A percentile compares a stretch with the other conserved stretches of the same genome.
phyloP scores from a whole-genome alignment of 768 basidiomycete genomes.

The Leccinum boreale region DNA sequence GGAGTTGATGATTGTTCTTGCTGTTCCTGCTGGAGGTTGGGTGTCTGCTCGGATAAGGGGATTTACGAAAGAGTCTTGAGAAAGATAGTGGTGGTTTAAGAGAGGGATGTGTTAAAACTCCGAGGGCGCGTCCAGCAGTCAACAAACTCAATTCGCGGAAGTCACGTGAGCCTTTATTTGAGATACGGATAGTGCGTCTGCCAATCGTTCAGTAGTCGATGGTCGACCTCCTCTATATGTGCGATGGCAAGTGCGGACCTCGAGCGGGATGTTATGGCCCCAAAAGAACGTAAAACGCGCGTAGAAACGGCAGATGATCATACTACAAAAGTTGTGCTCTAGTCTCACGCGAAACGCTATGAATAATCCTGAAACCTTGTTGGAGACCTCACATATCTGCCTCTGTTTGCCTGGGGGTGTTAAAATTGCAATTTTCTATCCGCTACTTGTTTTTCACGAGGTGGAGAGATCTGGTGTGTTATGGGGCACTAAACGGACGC shows the following conservation, averaged over 20 bases:
- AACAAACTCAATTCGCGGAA: conserved; percentile 39
- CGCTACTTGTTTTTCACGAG: conserved; percentile 28
- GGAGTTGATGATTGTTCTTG: conserved; percentile 14
- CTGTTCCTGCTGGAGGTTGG: conserved; percentile 10
- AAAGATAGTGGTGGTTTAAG: conserved; percentile 49
- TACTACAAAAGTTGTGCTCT: conserved; percentile 16
- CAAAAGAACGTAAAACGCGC: conserved; percentile 19
- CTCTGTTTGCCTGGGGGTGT: conserved; percentile 15
- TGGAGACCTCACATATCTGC: conserved; percentile 14
- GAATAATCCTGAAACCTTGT: conserved; percentile 16
- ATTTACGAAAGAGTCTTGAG: conserved; percentile 21
- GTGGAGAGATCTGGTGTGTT: conserved; percentile 30
- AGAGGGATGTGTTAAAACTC: conserved; percentile 40
- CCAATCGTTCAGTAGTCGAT: conserved; percentile 7
- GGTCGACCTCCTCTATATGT: not conserved
- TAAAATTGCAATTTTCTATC: conserved; percentile 27
- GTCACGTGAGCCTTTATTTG: conserved; percentile 36
- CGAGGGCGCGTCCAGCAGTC: conserved; percentile 39
- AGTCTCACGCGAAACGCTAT: conserved; percentile 14
- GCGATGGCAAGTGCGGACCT: not conserved
- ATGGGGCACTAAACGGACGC: conserved; percentile 17
- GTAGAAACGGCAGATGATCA: not conserved
- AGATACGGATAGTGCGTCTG: conserved; percentile 25
- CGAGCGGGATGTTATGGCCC: conserved; percentile 10
- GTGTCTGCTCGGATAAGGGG: conserved; percentile 14